Percentiles rank a stretch among this genome's conserved stretches.
Conservation (phyloP, 768 basidiomycete species). For the Tylopilus plumbeoviolaceoides region DNA sequence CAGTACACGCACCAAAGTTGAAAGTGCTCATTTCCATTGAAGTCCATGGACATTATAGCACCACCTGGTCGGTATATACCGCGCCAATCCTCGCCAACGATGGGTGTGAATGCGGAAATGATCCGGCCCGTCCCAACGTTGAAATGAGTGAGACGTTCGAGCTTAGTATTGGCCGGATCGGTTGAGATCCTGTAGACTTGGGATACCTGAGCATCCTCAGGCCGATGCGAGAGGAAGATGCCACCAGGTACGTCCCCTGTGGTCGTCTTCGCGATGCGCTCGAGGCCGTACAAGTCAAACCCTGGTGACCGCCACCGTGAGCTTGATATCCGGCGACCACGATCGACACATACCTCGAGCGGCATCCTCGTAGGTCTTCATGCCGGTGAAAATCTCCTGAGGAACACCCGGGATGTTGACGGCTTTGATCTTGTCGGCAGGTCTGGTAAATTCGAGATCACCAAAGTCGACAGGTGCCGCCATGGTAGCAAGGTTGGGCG, state of each 20-base stretch:
- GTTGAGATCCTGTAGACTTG: constrained; percentile 35
- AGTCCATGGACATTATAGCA: constrained; percentile 38
- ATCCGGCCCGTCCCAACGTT: constrained; percentile 36
- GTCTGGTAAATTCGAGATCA: constrained; percentile 33
- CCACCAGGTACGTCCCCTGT: constrained; percentile 13
- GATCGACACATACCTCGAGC: constrained; percentile 25
- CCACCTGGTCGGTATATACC: constrained; percentile 35
- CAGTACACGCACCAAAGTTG: constrained; percentile 35
- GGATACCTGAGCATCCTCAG: constrained; percentile 35
- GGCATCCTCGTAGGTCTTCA: constrained; percentile 39
- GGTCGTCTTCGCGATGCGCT: constrained; percentile 14
- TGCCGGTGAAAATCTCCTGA: constrained; percentile 30
- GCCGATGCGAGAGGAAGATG: constrained; percentile 37
- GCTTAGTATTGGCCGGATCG: constrained; percentile 21
- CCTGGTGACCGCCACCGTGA: constrained; percentile 14
- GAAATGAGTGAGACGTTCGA: constrained; percentile 38
- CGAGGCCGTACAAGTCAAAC: constrained; percentile 27
- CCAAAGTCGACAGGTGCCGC: constrained; percentile 25
- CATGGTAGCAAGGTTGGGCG: constrained; percentile 17
- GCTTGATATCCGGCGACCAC: neutral
- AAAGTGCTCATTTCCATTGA: constrained; percentile 37
- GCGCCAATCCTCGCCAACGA: constrained; percentile 40
- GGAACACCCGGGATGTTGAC: constrained; percentile 34
- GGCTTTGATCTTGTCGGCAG: constrained; percentile 37
- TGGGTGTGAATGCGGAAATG: constrained; percentile 29